These are phyloP conservation scores for Aurinia saxatilis DNA, from an alignment of 345 rosid species.

Conservation along the genomic window DNA sequence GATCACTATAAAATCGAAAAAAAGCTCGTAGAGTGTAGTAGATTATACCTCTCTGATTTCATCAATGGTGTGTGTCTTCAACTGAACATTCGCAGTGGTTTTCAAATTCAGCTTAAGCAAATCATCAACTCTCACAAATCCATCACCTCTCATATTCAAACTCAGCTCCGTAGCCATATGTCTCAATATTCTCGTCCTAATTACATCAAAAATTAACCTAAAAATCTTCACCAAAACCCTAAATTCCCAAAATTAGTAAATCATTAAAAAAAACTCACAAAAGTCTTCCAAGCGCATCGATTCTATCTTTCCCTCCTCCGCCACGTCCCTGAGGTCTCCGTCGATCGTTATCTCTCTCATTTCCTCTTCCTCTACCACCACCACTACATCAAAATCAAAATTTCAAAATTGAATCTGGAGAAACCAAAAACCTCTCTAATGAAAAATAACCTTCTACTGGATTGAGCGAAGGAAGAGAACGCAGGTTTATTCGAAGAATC, in stretches of 20 bases:
- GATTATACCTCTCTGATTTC: constrained; percentile 63
- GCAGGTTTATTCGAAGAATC: constrained; percentile 17
- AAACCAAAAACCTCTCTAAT: background rate
- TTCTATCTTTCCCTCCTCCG: constrained; percentile 47
- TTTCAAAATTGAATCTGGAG: background rate
- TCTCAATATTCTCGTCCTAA: constrained; percentile 70
- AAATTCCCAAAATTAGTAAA: background rate
- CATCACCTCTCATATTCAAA: constrained; percentile 71
- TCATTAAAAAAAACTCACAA: constrained; percentile 57
- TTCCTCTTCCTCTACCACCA: constrained; percentile 45
- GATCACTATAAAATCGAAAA: background rate
- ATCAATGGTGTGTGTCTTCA: constrained; percentile 63
- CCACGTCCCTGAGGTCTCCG: constrained; percentile 44
- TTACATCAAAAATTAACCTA: background rate
- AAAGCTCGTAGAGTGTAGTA: background rate
- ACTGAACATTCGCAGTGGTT: constrained; percentile 57
- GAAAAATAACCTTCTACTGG: constrained; percentile 35
- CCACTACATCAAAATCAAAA: constrained; percentile 23
- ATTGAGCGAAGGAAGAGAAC: constrained; percentile 34
- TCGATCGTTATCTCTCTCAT: constrained; percentile 32
- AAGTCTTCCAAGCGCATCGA: constrained; percentile 86
- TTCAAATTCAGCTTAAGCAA: constrained; percentile 60
- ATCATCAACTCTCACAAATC: constrained; percentile 71
- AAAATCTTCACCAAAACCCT: too few relatives aligned
- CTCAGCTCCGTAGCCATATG: constrained; percentile 74